Percentiles rank a stretch among this genome's conserved stretches.
Conservation (phyloP, 148 eudicot species). For the Heliosperma pusillum region DNA sequence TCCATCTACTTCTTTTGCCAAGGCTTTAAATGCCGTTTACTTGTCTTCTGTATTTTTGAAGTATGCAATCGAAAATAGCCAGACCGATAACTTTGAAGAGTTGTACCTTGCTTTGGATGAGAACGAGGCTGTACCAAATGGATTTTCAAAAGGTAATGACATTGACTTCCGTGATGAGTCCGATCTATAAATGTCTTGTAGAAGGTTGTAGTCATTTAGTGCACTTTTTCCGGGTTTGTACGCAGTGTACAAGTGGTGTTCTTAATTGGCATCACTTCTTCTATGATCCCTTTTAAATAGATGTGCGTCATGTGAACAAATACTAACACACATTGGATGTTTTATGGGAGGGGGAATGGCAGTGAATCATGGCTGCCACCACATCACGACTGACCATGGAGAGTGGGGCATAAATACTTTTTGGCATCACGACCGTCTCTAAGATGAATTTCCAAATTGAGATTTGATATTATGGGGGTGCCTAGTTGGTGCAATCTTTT, state of each 20-base stretch:
- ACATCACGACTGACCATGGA: neutral
- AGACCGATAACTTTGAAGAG: slow-evolving; percentile 56
- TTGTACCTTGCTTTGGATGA: slow-evolving; percentile 58
- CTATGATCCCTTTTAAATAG: neutral
- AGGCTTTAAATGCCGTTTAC: slow-evolving; percentile 78
- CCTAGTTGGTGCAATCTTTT: no score
- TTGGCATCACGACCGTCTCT: neutral
- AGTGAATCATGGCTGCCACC: neutral
- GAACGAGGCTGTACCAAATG: slow-evolving; percentile 54
- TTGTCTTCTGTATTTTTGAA: slow-evolving; percentile 75
- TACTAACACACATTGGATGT: neutral
- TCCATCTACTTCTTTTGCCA: slow-evolving; percentile 46
- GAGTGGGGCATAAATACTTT: neutral
- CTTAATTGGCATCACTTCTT: neutral
- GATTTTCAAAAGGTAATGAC: slow-evolving; percentile 54
- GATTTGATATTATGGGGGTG: neutral
- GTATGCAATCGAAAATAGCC: slow-evolving; percentile 67
- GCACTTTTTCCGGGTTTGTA: neutral
- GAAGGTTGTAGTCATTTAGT: neutral
- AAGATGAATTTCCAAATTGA: neutral
- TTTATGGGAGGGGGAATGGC: neutral
- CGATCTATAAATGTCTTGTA: neutral
- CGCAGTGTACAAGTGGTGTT: neutral
- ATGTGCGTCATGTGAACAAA: neutral
- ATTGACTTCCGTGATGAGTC: neutral